These are phyloP conservation scores for Irpex sp. DNA, from an alignment of 1,284 basidiomycete species.

Conservation along the genomic window DNA sequence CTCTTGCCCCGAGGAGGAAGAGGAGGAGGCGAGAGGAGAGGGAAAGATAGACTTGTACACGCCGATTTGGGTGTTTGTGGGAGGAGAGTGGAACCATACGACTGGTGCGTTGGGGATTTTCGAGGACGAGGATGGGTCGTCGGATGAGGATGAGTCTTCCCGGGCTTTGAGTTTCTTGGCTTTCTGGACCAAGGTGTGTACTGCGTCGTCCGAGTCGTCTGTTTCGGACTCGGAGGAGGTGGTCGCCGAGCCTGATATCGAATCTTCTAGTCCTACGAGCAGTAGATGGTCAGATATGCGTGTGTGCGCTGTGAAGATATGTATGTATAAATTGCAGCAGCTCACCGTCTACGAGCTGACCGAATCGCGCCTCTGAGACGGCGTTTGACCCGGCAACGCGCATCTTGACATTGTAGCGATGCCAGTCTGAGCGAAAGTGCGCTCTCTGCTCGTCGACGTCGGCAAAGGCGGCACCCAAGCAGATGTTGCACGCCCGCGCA, in stretches of 20 bases:
- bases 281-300: not conserved
- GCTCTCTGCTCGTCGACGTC: too few species aligned
- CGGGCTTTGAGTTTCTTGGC: slow-evolving; percentile 49
- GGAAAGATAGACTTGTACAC: slow-evolving; percentile 80
- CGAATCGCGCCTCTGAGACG: too few species aligned
- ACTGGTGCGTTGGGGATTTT: slow-evolving; percentile 69
- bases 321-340: not conserved
- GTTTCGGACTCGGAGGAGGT: slow-evolving; percentile 39
- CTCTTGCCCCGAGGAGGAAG: slow-evolving; percentile 25
- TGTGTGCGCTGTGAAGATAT: not conserved
- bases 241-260: slow-evolving; percentile 85
- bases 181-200: slow-evolving; percentile 66
- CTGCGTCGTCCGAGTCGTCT: slow-evolving; percentile 52
- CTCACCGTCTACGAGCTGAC: slow-evolving; percentile 66
- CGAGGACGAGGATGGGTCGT: slow-evolving; percentile 27
- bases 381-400: too few species aligned
- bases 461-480: too few species aligned
- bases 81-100: slow-evolving; percentile 86
- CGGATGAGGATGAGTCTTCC: slow-evolving; percentile 43
- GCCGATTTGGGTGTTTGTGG: slow-evolving; percentile 81
- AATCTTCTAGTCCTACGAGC: slow-evolving; percentile 73
- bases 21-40: slow-evolving; percentile 23
- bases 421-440: too few species aligned
- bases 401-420: too few species aligned
- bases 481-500: too few species aligned